Conservation (phyloP, 2,329 filamentous ascomycete genomes). For the Exophiala calicioides region DNA sequence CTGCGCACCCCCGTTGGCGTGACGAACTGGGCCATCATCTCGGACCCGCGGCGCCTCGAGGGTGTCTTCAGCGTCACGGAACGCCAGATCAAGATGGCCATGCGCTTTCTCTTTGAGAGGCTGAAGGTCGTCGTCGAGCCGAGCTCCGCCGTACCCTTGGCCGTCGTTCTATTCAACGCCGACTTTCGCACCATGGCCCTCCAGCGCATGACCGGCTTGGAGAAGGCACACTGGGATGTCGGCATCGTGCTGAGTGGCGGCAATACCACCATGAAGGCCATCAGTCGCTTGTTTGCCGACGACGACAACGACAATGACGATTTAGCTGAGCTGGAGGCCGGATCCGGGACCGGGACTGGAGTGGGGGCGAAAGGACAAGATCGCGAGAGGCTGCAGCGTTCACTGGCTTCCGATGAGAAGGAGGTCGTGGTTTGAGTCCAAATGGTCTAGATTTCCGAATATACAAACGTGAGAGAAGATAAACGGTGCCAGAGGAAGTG, state of each 20-base stretch:
- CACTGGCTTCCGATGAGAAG: no score
- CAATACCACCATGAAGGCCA: conserved; percentile 64
- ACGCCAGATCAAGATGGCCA: conserved; percentile 74
- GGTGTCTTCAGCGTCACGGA: conserved; percentile 76
- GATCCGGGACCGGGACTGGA: no score
- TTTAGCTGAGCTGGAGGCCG: no score
- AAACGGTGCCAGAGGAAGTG: no score
- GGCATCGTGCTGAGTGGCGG: conserved; percentile 64
- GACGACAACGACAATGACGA: no score
- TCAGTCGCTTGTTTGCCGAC: conserved; percentile 54
- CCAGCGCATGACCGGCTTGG: conserved; percentile 59
- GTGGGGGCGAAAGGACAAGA: no score
- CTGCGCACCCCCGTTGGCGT: conserved; percentile 78
- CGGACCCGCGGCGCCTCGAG: conserved; percentile 66
- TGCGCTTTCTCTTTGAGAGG: conserved; percentile 78
- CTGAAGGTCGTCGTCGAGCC: conserved; percentile 92
- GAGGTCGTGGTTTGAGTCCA: no score
- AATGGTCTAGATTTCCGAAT: no score
- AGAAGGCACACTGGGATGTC: conserved; percentile 69
- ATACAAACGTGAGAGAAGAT: no score
- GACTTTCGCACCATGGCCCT: conserved; percentile 70
- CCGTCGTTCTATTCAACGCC: conserved; percentile 80
- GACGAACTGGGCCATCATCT: conserved; percentile 76
- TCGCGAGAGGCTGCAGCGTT: no score
- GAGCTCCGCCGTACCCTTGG: conserved; percentile 79